Evolutionary conservation across 352 stramenopile genomes (phyloP).

Genomic region (Globisporangium solare): DNA sequence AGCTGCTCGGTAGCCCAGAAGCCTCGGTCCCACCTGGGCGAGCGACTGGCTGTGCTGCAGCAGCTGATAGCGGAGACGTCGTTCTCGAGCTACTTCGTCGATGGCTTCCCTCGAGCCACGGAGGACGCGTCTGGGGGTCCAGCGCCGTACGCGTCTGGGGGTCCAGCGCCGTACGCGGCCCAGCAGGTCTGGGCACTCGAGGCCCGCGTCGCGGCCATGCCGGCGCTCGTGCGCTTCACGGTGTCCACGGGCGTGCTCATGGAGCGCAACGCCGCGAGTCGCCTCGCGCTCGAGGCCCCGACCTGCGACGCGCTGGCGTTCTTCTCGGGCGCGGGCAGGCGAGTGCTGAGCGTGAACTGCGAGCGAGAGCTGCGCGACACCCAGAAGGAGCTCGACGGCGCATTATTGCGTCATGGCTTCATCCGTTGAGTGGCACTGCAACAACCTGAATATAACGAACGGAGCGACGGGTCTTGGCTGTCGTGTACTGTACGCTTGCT

Average conservation of each 20-base stretch:
- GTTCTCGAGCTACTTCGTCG: constrained; percentile 24
- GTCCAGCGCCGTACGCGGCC: constrained; percentile 28
- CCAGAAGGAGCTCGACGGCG: constrained; percentile 29
- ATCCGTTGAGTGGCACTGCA: background rate
- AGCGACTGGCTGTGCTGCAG: constrained; percentile 13
- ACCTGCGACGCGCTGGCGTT: constrained; percentile 23
- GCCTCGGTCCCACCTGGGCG: background rate
- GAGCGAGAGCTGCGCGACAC: constrained; percentile 36
- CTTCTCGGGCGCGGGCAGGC: constrained; percentile 1
- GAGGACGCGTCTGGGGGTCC: background rate
- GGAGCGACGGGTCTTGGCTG: too few species aligned
- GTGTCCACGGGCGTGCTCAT: constrained; percentile 38
- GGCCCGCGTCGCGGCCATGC: constrained; percentile 18
- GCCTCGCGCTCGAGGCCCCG: constrained; percentile 21
- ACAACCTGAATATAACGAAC: too few species aligned
- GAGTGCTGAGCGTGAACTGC: constrained; percentile 32
- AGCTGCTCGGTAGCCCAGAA: background rate
- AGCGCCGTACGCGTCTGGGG: constrained; percentile 24
- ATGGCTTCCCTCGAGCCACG: constrained; percentile 32
- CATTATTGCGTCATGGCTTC: constrained; percentile 4
- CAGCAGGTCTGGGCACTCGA: constrained; percentile 48
- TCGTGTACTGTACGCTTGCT: too few species aligned
- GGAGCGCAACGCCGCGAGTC: constrained; percentile 27
- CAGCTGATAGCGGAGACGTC: constrained; percentile 19
- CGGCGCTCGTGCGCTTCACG: constrained; percentile 31